Evolutionary conservation across 495 filamentous ascomycete species (phyloP).

Genomic region (Cryomyces minteri): DNA sequence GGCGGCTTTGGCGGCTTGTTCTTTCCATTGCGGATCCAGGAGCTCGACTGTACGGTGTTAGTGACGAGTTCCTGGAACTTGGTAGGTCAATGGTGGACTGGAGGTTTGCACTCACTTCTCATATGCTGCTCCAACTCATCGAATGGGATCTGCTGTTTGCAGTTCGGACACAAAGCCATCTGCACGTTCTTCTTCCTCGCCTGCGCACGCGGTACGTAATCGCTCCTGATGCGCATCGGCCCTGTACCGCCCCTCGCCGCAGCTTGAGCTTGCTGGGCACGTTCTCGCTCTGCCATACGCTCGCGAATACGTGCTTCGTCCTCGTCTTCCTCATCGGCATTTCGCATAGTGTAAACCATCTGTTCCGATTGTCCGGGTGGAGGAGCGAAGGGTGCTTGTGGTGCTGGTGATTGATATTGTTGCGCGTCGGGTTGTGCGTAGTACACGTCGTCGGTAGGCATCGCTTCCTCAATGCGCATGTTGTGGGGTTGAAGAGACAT

Average conservation of each 20-base stretch:
- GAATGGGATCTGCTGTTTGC: constrained; percentile 70
- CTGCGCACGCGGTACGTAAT: constrained; percentile 76
- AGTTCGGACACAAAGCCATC: constrained; percentile 82
- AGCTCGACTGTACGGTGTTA: constrained; percentile 45
- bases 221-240: constrained; percentile 85
- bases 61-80: background rate
- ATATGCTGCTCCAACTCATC: constrained; percentile 86
- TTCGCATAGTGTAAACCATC: constrained; percentile 14
- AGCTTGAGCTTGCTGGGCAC: constrained; percentile 60
- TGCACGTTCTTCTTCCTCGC: constrained; percentile 42
- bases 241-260: constrained; percentile 48
- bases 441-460: constrained; percentile 56
- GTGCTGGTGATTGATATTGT: constrained; percentile 11
- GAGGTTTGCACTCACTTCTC: constrained; percentile 37
- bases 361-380: constrained; percentile 7
- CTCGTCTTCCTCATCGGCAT: constrained; percentile 35
- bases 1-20: constrained; percentile 78
- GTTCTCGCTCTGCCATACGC: constrained; percentile 45
- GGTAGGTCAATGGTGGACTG: background rate
- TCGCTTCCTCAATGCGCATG: constrained; percentile 85
- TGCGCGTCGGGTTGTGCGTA: background rate
- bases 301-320: constrained; percentile 50
- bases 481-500: constrained; percentile 59
- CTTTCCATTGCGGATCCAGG: constrained; percentile 89
- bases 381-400: constrained; percentile 12